phyloP scores from a whole-genome alignment of 1,284 basidiomycete genomes.

The Sanguinoderma infundibulare region DNA sequence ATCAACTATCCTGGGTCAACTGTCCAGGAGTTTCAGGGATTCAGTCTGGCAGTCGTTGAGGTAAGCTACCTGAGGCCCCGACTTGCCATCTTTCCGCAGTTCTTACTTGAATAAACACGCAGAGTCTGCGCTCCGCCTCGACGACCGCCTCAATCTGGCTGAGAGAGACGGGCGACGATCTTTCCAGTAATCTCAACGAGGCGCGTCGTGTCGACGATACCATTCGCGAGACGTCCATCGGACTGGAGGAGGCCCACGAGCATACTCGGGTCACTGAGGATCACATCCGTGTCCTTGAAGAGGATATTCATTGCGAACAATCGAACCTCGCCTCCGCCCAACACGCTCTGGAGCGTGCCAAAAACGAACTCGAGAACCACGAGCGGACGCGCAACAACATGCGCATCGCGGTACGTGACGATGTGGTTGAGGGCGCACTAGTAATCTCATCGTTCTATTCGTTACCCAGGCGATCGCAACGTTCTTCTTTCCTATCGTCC shows the following conservation, averaged over 20 bases:
- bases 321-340: conserved; percentile 1
- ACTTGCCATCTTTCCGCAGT: neutral
- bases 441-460: neutral
- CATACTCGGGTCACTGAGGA: neutral
- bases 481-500: neutral
- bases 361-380: neutral
- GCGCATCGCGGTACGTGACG: conserved; percentile 1
- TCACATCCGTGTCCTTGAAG: conserved; percentile 4
- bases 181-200: conserved; percentile 5
- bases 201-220: neutral
- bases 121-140: neutral
- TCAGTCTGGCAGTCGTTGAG: conserved; percentile 1
- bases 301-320: neutral
- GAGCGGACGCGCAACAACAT: neutral
- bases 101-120: neutral
- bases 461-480: neutral
- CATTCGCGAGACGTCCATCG: neutral
- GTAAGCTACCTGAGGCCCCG: neutral
- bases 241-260: neutral
- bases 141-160: neutral
- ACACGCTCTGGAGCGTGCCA: neutral
- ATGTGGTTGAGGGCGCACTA: neutral
- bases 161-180: neutral
- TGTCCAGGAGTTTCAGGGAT: conserved; percentile 1
- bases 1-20: conserved; percentile 5